Conservation (phyloP, 257 asterid species). For the Solanum commersonii region DNA sequence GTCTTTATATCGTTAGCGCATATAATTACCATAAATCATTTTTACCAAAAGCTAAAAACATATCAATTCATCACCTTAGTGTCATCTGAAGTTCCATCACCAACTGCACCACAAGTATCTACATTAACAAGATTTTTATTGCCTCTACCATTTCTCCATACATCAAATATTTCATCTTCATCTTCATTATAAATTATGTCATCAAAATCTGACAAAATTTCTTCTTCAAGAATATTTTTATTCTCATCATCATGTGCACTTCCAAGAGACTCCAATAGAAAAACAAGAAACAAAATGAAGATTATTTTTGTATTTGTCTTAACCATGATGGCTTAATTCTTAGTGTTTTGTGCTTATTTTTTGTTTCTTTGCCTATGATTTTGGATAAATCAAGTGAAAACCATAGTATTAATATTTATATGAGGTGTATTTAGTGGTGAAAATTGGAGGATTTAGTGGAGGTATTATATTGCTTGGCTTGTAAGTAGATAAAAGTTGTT, state of each 20-base stretch:
- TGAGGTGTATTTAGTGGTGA: constrained; percentile 26
- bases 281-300: constrained; percentile 34
- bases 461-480: constrained; percentile 68
- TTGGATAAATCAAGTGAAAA: constrained; percentile 27
- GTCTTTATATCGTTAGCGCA: neutral
- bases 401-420: constrained; percentile 32
- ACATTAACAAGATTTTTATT: constrained; percentile 61
- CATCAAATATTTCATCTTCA: constrained; percentile 31
- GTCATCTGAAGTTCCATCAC: constrained; percentile 88
- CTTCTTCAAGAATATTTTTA: neutral
- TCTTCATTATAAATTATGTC: constrained; percentile 3
- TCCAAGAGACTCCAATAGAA: constrained; percentile 23
- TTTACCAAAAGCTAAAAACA: neutral
- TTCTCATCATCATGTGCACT: constrained; percentile 4
- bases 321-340: constrained; percentile 32
- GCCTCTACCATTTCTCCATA: constrained; percentile 11
- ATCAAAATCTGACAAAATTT: neutral
- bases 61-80: constrained; percentile 38
- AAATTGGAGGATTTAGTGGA: constrained; percentile 24
- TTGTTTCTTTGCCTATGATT: constrained; percentile 11
- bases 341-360: neutral
- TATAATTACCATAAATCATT: neutral
- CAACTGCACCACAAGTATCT: constrained; percentile 79
- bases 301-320: constrained; percentile 12
- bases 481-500: constrained; percentile 44